Evolutionary conservation across 208 protist genomes (phyloP), one percentile per base, ranked within the genome.

Genomic region (Trypanosomatidae sp.): DNA sequence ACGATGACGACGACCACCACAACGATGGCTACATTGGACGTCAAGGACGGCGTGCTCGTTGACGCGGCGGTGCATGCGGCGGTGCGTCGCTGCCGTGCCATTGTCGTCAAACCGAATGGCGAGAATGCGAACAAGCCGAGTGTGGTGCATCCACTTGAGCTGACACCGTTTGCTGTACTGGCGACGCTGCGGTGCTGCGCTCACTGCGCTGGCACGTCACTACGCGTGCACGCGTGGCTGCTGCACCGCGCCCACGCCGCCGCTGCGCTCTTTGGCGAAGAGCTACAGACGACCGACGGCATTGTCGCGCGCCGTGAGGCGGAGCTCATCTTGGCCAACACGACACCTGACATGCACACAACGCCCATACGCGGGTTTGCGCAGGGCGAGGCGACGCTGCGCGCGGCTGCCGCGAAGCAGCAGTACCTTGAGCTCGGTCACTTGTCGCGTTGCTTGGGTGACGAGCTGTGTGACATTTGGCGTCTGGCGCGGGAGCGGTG

Each of bases 401-500:
- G 65, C 10, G 48, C 41, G 4, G 71, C 70, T 0, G 41, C 43
- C 24, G 67, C 81, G 37, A 62, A 53, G 27, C 40, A 65, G 16
- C 59, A 65, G 47, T 69, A 67, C 43, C 53, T 87, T 35, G 51
- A 83, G 15, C 46, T 37, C 2, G 45, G 53, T 25, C 61, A 56
- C 20, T 53, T 92, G 22, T 32, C 60, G 7, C 46, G 50, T 32
- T 41, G 51, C 26, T 43, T 88, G 24, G 54, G 48, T 15, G 15
- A 33, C 6, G 75, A 77, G 33, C 52, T 92, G 44, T 33, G 73
- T 7, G 46, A 71, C 5, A 76, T 92, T 45, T 92, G 83, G 79
- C 47, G 16, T 7, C 44, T 58, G 41, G 66, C 69, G 20, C 65
- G 71, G 7, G 47, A 44, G 15, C 48, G 60, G 41, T 92, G 83